Evolutionary conservation across 208 protist species (phyloP).

Genomic region (Leishmania braziliensis): DNA sequence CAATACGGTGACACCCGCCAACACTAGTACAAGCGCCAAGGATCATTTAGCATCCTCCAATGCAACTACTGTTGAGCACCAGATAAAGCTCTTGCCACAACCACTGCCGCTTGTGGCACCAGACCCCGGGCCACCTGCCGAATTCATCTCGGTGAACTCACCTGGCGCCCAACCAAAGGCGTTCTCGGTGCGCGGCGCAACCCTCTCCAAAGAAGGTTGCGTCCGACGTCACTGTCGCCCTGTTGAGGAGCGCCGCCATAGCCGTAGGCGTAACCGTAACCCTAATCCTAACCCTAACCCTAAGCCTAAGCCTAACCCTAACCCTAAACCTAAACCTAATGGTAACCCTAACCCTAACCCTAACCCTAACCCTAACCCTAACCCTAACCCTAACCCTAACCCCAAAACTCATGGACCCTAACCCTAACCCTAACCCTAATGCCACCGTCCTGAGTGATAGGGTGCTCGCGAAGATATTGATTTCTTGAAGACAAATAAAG

Average conservation of each 20-base stretch:
- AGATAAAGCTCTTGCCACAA: slow-evolving; percentile 4
- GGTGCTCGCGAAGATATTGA: no score
- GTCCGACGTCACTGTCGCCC: slow-evolving; percentile 9
- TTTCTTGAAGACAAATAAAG: no score
- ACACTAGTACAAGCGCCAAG: not conserved
- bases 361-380: no score
- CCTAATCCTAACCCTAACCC: no score
- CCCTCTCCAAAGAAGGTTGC: not conserved
- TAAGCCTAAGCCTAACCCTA: no score
- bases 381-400: no score
- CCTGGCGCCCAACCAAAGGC: not conserved
- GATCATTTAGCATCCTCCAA: not conserved
- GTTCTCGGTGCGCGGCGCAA: not conserved
- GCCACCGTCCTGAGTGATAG: no score
- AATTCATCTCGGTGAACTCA: not conserved
- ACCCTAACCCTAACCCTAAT: no score
- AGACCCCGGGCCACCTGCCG: not conserved
- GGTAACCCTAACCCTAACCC: no score
- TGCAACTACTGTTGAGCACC: not conserved
- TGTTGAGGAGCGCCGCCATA: not conserved
- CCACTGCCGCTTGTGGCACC: not conserved
- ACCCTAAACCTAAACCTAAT: no score
- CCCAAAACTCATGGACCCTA: no score
- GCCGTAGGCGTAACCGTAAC: no score
- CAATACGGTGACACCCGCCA: not conserved